A percentile compares a stretch with the other conserved stretches of the same genome.
phyloP scores from a whole-genome alignment of 176 grass and related monocot genomes.

The Triticum monococcum region DNA sequence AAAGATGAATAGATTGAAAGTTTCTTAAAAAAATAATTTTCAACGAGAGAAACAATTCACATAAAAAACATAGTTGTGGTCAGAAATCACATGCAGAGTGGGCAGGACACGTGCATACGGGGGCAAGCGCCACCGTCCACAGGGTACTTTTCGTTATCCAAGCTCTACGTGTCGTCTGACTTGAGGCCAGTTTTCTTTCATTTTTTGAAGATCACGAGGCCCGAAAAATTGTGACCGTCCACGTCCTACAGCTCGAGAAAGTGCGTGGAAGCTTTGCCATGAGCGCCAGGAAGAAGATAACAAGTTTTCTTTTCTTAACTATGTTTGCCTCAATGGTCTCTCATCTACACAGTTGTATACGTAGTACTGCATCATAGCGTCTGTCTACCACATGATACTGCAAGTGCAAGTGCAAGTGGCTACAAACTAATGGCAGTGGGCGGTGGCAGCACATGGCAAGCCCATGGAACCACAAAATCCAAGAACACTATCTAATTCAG shows the following conservation, averaged over 20 bases:
- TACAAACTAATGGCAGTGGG: background rate
- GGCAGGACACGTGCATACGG: background rate
- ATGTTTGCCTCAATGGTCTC: no score
- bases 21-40: no score
- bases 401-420: background rate
- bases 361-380: background rate
- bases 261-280: background rate
- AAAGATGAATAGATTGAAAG: no score
- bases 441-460: background rate
- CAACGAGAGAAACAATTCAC: background rate
- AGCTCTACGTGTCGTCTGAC: background rate
- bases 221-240: background rate
- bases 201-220: background rate
- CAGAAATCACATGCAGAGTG: slow-evolving; percentile 2
- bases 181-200: background rate
- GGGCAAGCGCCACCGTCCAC: slow-evolving; percentile 17
- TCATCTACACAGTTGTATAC: no score
- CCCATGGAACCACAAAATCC: background rate
- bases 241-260: background rate
- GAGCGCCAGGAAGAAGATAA: background rate
- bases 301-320: no score
- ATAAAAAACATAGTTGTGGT: background rate
- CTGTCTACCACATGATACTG: background rate
- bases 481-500: background rate
- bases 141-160: background rate